These are phyloP conservation scores for Coprinopsis cinerea DNA, from an alignment of 768 basidiomycete species.

Conservation along the genomic window DNA sequence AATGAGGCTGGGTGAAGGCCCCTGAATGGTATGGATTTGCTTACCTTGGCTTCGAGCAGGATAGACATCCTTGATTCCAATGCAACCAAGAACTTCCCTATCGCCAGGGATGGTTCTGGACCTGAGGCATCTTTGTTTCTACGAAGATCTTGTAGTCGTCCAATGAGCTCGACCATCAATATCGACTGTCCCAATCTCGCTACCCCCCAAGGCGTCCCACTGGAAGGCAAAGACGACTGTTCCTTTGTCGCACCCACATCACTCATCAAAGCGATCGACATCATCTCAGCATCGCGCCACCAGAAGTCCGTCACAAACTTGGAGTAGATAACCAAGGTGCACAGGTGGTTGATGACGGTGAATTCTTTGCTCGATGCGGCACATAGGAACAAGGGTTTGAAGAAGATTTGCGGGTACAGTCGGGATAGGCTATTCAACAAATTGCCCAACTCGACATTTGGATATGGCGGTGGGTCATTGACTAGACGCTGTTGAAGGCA, in stretches of 20 bases:
- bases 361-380: conserved; percentile 59
- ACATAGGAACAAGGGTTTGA: conserved; percentile 65
- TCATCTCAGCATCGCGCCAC: conserved; percentile 68
- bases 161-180: conserved; percentile 57
- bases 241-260: conserved; percentile 27
- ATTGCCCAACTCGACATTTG: conserved; percentile 38
- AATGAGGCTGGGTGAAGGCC: not conserved
- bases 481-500: conserved; percentile 41
- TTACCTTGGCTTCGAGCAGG: conserved; percentile 54
- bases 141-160: conserved; percentile 38
- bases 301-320: conserved; percentile 58
- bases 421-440: conserved; percentile 49
- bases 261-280: conserved; percentile 62
- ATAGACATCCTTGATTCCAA: conserved; percentile 53
- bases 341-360: conserved; percentile 54
- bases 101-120: conserved; percentile 24
- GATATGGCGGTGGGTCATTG: conserved; percentile 45
- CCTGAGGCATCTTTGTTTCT: conserved; percentile 31
- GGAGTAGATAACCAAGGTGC: conserved; percentile 44
- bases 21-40: conserved; percentile 1
- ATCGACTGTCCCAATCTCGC: conserved; percentile 59
- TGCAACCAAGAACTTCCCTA: conserved; percentile 41
- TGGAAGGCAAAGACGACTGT: not conserved
- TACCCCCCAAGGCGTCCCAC: conserved; percentile 32
- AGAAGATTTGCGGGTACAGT: conserved; percentile 57